Percentiles rank a stretch among this genome's conserved stretches.
These are phyloP conservation scores for Iberis amara DNA, from an alignment of 441 rosid species.

Conservation along the genomic window DNA sequence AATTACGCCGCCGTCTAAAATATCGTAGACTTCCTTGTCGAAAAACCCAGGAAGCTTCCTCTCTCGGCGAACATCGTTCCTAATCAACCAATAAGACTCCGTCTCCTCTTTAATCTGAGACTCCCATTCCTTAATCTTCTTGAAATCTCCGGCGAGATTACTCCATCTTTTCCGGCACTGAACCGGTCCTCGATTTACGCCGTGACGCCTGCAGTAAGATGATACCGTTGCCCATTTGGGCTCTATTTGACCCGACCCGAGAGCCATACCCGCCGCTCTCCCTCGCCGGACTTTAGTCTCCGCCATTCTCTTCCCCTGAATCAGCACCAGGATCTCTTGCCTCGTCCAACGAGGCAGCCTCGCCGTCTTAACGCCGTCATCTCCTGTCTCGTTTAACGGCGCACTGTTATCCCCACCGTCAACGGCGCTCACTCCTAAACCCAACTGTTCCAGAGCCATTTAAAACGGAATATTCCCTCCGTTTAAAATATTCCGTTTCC, in stretches of 20 bases:
- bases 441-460: constrained; percentile 30
- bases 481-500: not conserved
- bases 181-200: constrained; percentile 89
- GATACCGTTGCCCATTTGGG: constrained; percentile 95
- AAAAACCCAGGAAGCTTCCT: constrained; percentile 89
- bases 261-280: constrained; percentile 52
- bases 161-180: constrained; percentile 99
- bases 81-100: constrained; percentile 93
- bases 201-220: constrained; percentile 80
- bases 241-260: constrained; percentile 70
- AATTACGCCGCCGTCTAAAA: constrained; percentile 51
- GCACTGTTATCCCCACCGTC: constrained; percentile 36
- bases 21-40: constrained; percentile 86
- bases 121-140: constrained; percentile 97
- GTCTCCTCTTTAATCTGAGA: constrained; percentile 49
- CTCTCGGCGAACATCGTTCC: constrained; percentile 83
- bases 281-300: constrained; percentile 81
- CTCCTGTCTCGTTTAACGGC: constrained; percentile 30
- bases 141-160: constrained; percentile 83
- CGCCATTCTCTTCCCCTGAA: constrained; percentile 86
- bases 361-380: constrained; percentile 62
- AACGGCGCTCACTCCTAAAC: constrained; percentile 36
- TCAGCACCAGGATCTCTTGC: constrained; percentile 88
- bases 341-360: constrained; percentile 96
- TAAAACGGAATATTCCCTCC: not conserved